A percentile compares a stretch with the other conserved stretches of the same genome.
These are phyloP conservation scores for Hevea brasiliensis DNA, from an alignment of 345 rosid species.

Conservation along the genomic window DNA sequence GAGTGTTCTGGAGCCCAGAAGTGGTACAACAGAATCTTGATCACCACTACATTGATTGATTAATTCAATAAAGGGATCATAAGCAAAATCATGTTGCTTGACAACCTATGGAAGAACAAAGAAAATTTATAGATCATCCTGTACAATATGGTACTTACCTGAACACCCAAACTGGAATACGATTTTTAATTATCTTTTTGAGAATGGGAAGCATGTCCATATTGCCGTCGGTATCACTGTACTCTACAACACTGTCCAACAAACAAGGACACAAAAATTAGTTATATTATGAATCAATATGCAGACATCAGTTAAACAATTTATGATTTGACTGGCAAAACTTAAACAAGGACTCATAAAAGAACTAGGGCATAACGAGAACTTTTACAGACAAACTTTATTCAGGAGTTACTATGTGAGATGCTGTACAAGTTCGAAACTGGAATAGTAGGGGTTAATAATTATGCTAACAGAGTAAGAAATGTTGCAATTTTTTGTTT, in stretches of 20 bases:
- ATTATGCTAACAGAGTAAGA: too few relatives aligned
- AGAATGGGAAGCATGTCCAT: slow-evolving; percentile 74
- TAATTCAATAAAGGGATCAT: not conserved
- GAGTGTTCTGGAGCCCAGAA: slow-evolving; percentile 74
- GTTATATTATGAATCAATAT: not conserved
- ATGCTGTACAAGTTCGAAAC: not conserved
- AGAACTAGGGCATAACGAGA: not conserved
- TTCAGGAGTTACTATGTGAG: not conserved
- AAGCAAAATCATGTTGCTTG: not conserved
- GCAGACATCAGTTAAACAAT: too few relatives aligned
- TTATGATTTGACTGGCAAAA: not conserved
- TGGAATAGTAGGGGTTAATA: not conserved
- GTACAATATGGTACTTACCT: slow-evolving; percentile 40
- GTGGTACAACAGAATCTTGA: slow-evolving; percentile 84
- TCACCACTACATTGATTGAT: slow-evolving; percentile 54
- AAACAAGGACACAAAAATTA: slow-evolving; percentile 14
- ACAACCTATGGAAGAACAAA: not conserved
- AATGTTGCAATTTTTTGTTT: not conserved
- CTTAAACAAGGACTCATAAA: not conserved
- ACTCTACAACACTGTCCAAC: slow-evolving; percentile 51
- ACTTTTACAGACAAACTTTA: not conserved
- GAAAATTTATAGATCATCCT: not conserved
- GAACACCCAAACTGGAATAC: slow-evolving; percentile 77
- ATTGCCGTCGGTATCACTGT: slow-evolving; percentile 54
- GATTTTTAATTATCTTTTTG: slow-evolving; percentile 56